phyloP scores from a whole-genome alignment of 1,284 basidiomycete genomes.

The Fomitiporia mediterranea region DNA sequence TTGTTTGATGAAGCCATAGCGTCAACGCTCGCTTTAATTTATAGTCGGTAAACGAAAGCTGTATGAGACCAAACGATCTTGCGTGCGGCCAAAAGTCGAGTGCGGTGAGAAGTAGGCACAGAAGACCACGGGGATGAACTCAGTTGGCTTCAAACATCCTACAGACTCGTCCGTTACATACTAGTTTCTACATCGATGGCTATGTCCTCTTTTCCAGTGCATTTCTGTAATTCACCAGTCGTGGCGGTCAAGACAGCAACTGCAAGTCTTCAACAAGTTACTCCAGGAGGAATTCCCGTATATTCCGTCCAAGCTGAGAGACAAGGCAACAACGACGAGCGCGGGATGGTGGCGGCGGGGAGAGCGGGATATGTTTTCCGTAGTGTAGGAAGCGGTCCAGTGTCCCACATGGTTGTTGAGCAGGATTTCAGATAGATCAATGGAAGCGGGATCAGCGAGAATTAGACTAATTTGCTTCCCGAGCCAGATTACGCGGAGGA shows the following conservation, averaged over 20 bases:
- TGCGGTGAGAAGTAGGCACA: neutral
- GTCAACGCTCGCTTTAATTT: neutral
- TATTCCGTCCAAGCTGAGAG: neutral
- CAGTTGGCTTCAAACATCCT: constrained; percentile 12
- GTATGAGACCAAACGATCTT: constrained; percentile 1
- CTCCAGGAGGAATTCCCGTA: neutral
- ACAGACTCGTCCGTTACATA: neutral
- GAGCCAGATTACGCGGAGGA: neutral
- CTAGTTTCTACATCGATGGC: constrained; percentile 7
- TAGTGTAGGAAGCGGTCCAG: neutral
- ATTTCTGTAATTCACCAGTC: neutral
- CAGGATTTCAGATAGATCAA: constrained; percentile 5
- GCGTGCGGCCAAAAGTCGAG: neutral
- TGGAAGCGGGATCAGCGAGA: neutral
- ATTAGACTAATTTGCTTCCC: neutral
- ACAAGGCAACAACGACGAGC: neutral
- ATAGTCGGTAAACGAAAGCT: neutral
- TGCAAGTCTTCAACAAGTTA: neutral
- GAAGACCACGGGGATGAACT: constrained; percentile 3
- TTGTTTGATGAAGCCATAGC: constrained; percentile 3
- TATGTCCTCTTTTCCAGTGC: constrained; percentile 6
- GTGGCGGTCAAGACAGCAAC: neutral
- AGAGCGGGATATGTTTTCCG: neutral
- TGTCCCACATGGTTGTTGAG: constrained; percentile 1
- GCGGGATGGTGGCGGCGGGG: neutral